Evolutionary conservation across 2,329 filamentous ascomycete genomes (phyloP).

Genomic region (Aspergillus sp.): DNA sequence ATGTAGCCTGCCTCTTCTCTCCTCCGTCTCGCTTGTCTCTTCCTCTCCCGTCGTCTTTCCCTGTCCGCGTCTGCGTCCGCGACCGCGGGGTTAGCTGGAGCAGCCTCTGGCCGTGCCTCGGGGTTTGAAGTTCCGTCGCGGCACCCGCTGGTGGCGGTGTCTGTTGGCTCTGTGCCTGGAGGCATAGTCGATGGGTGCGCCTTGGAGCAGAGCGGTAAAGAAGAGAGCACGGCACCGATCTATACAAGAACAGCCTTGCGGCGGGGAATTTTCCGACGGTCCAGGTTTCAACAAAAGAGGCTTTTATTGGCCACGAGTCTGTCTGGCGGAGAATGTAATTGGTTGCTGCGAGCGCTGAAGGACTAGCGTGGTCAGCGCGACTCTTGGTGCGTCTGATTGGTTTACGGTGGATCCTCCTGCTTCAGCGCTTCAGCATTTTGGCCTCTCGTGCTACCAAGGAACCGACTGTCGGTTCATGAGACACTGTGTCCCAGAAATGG

Average conservation of each 20-base stretch:
- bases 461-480: background rate
- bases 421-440: conserved; percentile 1
- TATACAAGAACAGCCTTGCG: background rate
- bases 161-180: conserved; percentile 7
- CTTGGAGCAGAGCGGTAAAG: background rate
- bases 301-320: background rate
- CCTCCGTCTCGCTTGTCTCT: conserved; percentile 4
- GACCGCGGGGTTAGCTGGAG: conserved; percentile 6
- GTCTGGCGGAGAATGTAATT: background rate
- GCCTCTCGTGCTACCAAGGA: conserved; percentile 1
- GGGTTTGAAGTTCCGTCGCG: conserved; percentile 5
- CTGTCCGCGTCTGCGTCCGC: conserved; percentile 1
- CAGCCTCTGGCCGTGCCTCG: conserved; percentile 7
- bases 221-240: background rate
- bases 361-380: background rate
- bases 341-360: conserved; percentile 1
- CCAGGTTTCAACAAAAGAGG: background rate
- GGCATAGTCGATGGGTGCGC: conserved; percentile 2
- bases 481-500: conserved; percentile 1
- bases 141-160: conserved; percentile 5
- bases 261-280: conserved; percentile 1
- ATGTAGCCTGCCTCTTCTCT: background rate
- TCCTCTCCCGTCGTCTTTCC: conserved; percentile 5
- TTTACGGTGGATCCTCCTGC: conserved; percentile 1
- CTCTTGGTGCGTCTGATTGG: background rate